Percentiles rank a stretch among this genome's conserved stretches.
Evolutionary conservation across 2,329 filamentous ascomycete genomes (phyloP).

Genomic region (Domatiomyces globalis): DNA sequence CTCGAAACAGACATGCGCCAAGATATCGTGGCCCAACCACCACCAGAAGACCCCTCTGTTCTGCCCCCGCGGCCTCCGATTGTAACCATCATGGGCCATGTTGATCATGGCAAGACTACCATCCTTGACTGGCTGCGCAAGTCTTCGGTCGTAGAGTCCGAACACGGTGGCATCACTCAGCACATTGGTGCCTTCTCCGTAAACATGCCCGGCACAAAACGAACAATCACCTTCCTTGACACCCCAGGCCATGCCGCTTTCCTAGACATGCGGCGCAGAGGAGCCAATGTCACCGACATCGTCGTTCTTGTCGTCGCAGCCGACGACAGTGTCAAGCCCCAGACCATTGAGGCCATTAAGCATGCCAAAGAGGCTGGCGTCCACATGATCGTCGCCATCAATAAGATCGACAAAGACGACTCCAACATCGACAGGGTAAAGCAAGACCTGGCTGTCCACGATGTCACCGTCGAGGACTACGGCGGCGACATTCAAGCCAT

Average conservation of each 20-base stretch:
- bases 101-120: slow-evolving; percentile 97
- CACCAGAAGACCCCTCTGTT: slow-evolving; percentile 49
- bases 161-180: slow-evolving; percentile 95
- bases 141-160: slow-evolving; percentile 75
- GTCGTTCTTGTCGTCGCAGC: slow-evolving; percentile 91
- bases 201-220: slow-evolving; percentile 60
- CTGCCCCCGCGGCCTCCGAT: slow-evolving; percentile 73
- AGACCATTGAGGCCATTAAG: slow-evolving; percentile 90
- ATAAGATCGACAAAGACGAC: slow-evolving; percentile 85
- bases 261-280: slow-evolving; percentile 85
- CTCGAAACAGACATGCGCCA: slow-evolving; percentile 45
- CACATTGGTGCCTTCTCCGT: slow-evolving; percentile 98
- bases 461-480: slow-evolving; percentile 84
- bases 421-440: slow-evolving; percentile 74
- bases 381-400: slow-evolving; percentile 94
- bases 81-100: slow-evolving; percentile 98
- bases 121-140: slow-evolving; percentile 87
- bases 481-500: slow-evolving; percentile 91
- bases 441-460: slow-evolving; percentile 66
- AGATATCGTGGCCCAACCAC: slow-evolving; percentile 59
- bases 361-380: slow-evolving; percentile 78
- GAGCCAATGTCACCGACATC: slow-evolving; percentile 92
- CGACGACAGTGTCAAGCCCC: slow-evolving; percentile 93
- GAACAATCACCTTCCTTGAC: slow-evolving; percentile 89
- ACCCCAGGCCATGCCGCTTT: slow-evolving; percentile 95